A percentile compares a stretch with the other conserved stretches of the same genome.
These are phyloP conservation scores for Heracleum sosnowskyi DNA, from an alignment of 129 eudicot species.

Conservation along the genomic window DNA sequence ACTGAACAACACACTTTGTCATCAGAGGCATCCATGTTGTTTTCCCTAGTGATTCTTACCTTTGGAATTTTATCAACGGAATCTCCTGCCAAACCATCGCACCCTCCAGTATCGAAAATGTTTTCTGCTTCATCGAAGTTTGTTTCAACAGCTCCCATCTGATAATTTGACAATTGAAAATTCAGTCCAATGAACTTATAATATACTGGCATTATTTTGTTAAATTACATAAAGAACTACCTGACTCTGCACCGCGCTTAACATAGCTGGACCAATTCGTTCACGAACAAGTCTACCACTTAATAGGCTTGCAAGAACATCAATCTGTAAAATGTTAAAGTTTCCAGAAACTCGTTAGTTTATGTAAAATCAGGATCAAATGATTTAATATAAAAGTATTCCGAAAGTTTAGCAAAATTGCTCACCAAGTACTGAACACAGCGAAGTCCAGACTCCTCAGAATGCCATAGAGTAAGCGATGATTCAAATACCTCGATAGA, in stretches of 20 bases:
- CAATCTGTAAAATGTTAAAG: constrained; percentile 45
- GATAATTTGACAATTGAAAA: constrained; percentile 6
- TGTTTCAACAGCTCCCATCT: constrained; percentile 98
- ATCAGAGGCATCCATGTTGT: constrained; percentile 69
- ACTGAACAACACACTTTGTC: constrained; percentile 82
- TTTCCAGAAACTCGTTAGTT: neutral
- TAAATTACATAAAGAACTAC: constrained; percentile 25
- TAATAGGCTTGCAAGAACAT: constrained; percentile 80
- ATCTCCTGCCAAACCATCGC: constrained; percentile 77
- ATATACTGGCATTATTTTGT: neutral
- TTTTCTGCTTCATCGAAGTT: constrained; percentile 66
- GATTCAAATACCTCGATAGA: constrained; percentile 96
- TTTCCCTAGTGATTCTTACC: constrained; percentile 51
- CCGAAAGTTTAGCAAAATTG: neutral
- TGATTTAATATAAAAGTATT: no score
- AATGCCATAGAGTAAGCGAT: constrained; percentile 77
- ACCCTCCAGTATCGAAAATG: constrained; percentile 71
- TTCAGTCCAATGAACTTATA: neutral
- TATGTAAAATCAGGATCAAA: no score
- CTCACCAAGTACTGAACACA: constrained; percentile 91
- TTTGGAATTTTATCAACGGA: constrained; percentile 79
- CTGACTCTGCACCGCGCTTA: constrained; percentile 99
- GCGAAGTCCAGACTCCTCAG: constrained; percentile 91
- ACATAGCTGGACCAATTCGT: constrained; percentile 98
- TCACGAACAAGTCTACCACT: constrained; percentile 99